Evolutionary conservation across 2,329 filamentous ascomycete species (phyloP), one percentile per base, ranked within the genome.

Genomic region (Trichoderma polysporum): DNA sequence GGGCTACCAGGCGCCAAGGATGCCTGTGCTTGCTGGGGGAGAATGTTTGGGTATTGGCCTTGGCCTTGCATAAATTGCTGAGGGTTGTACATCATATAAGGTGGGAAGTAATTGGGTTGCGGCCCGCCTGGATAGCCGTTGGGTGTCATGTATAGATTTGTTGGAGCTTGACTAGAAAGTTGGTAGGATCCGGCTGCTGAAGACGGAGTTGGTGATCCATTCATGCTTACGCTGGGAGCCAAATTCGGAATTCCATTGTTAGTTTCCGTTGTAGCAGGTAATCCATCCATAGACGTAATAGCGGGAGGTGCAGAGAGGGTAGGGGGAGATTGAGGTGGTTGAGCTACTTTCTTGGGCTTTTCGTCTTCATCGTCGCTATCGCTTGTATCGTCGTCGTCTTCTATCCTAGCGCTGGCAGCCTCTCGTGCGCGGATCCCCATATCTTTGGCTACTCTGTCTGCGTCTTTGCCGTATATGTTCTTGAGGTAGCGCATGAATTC

Each of bases 401-500:
- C 33, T 2, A 35, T 4, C 15, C 49, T 61, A 3, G 58, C 31
- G 10, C 29, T 52, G 27, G 49, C 49, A 17, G 49, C 50, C 31
- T 66, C 41, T 5, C 45, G 35, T 1, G 62, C 62, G 4, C 62
- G 62, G 13, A 66, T 45, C 1, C 53, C 27, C 52, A 49, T 66
- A 1, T 66, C 45, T 45, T 66, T 66, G 10, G 62, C 62, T 1
- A 58, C 35, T n/a, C 49, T 35, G 2, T 58, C 52, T 13, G 62
- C 53, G 5, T 57, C 45, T 1, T 29, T 37, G 17, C 62, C 62
- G 29, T 66, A 66, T 12, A 70, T 54, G 15, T 68, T 60, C 35
- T 60, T 68, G n/a, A 73, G 59, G 22, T 73, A 72, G 17, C 64
- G 62, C 39, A 52, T 67, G 53, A 73, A 73, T 13, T 71, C 70